Percentiles rank a stretch among this genome's conserved stretches.
These are phyloP conservation scores for Solanum hybrid DNA, from an alignment of 305 asterid genomes.

Conservation along the genomic window DNA sequence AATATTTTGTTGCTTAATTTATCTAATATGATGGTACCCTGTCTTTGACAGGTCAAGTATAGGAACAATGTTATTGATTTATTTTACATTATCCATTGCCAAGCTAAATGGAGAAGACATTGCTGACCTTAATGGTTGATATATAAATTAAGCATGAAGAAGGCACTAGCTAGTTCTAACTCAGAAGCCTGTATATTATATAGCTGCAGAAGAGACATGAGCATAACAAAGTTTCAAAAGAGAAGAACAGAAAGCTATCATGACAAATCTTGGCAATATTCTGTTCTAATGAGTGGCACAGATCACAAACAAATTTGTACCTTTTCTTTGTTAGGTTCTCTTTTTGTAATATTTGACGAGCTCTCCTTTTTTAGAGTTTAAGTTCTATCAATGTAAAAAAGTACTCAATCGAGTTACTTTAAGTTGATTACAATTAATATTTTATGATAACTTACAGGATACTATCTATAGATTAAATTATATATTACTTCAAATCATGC, in stretches of 20 bases:
- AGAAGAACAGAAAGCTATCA: neutral
- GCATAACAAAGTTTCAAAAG: neutral
- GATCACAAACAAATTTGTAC: neutral
- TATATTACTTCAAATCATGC: neutral
- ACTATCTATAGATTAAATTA: neutral
- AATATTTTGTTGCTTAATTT: neutral
- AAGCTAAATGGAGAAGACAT: slow-evolving; percentile 29
- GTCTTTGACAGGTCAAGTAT: slow-evolving; percentile 59
- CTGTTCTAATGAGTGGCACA: neutral
- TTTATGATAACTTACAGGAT: neutral
- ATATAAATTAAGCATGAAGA: neutral
- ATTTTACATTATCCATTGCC: slow-evolving; percentile 62
- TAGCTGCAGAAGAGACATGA: neutral
- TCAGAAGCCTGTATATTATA: neutral
- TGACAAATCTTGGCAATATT: neutral
- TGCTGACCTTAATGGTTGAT: slow-evolving; percentile 16
- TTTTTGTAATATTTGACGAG: neutral
- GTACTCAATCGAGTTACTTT: neutral
- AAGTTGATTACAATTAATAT: neutral
- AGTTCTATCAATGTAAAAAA: too few species aligned
- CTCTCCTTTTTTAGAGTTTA: neutral
- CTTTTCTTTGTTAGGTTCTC: neutral
- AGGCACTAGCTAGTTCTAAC: neutral
- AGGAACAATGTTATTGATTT: slow-evolving; percentile 73
- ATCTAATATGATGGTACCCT: neutral